Base-by-base conservation (phyloP, 2,329 filamentous ascomycete genomes). In the Hymenoscyphus fraxineus region DNA sequence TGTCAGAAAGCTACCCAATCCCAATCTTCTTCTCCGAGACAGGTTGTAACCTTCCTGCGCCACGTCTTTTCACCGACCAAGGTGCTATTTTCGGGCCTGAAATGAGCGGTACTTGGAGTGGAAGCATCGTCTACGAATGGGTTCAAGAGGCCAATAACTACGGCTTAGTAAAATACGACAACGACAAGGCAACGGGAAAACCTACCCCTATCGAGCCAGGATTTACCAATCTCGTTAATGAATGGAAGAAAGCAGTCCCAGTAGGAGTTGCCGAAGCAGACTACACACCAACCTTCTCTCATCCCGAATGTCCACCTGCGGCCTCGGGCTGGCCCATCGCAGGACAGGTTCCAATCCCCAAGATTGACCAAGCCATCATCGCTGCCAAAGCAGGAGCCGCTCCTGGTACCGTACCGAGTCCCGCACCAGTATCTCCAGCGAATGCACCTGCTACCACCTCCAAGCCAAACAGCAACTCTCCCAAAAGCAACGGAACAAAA, bases 1-100 rank as follows among this genome's bases (percentile, higher is more conserved):
- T 84, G 75, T 88, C 87, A 77, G 79, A 79, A 69, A 81, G 85
- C 75, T 90, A 90, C 76, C 85, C 84, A 70, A 80, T 90, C 62
- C 88, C 91, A 22, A 92, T 94, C 71, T 93, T 93, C 81, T 92
- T 96, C 78, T 93, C 91, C 22, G 92, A 96, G 78, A 95, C 91
- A 4, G 92, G 92, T 63, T 96, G 92, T 82, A 93, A 91, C 74
- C 81, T 79, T 10, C 81, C 81, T 1, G 78, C 79, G 0, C 85
- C 87, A 0, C 83, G 89, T 51, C 78, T 81, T 0, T 92, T 90
- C 74, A 81, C 81, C 22, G 89, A 96, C 74, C 90, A 95, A 77
- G 81, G 84, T 56, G 87, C 91, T 62, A 91, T 96, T 69, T 91
- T 94, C 72, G 88, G 90, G 55, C 70, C 81, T 0, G 77, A 91